phyloP scores from a whole-genome alignment of 495 filamentous ascomycete species.

The Penicillium parvum region DNA sequence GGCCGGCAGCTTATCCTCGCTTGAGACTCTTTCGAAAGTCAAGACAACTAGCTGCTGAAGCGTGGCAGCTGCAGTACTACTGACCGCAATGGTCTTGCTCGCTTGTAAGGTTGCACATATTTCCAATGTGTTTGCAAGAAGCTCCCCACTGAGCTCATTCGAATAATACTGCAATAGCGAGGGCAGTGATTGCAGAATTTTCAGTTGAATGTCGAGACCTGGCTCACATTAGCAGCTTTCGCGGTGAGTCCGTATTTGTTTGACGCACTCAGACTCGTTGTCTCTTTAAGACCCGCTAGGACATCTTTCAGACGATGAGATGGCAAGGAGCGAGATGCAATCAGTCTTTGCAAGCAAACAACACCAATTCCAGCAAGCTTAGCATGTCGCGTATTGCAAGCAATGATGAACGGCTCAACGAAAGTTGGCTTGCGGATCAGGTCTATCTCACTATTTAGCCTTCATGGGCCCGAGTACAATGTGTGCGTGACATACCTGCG shows the following conservation, averaged over 20 bases:
- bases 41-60: conserved; percentile 89
- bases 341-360: conserved; percentile 81
- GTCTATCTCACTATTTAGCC: conserved; percentile 52
- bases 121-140: conserved; percentile 75
- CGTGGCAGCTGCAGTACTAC: conserved; percentile 90
- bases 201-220: conserved; percentile 90
- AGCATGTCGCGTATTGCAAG: conserved; percentile 81
- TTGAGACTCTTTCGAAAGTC: conserved; percentile 84
- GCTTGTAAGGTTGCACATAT: conserved; percentile 87
- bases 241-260: neutral
- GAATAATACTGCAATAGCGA: conserved; percentile 88
- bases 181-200: conserved; percentile 92
- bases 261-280: conserved; percentile 56
- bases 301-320: conserved; percentile 72
- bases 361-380: conserved; percentile 85
- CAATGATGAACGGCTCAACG: conserved; percentile 86
- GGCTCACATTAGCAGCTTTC: conserved; percentile 30
- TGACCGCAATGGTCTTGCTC: conserved; percentile 86
- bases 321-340: conserved; percentile 73
- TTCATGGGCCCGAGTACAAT: neutral
- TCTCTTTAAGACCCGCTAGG: conserved; percentile 80
- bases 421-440: conserved; percentile 76
- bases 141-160: conserved; percentile 69
- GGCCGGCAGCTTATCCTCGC: conserved; percentile 68
- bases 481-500: conserved; percentile 56